These are phyloP conservation scores for Diospyros kaki DNA, from an alignment of 148 eudicot genomes.

Conservation along the genomic window DNA sequence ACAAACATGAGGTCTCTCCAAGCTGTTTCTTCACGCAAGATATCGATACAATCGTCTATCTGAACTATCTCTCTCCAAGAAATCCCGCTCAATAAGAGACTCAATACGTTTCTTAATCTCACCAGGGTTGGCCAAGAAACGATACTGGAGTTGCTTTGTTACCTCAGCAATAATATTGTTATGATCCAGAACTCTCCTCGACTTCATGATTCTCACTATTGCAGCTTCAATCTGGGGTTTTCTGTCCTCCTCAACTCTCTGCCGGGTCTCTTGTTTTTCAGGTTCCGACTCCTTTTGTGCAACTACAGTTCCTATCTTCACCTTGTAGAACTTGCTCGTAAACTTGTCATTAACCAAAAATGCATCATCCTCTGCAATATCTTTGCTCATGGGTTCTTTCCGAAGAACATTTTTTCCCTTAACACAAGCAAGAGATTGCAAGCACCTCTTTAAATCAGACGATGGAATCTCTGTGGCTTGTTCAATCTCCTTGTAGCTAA, in stretches of 20 bases:
- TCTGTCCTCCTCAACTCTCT: constrained; percentile 78
- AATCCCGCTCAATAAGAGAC: constrained; percentile 78
- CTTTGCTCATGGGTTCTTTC: constrained; percentile 83
- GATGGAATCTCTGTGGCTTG: constrained; percentile 74
- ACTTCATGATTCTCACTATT: constrained; percentile 77
- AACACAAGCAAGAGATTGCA: constrained; percentile 75
- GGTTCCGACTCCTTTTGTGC: constrained; percentile 91
- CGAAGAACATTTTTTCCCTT: constrained; percentile 78
- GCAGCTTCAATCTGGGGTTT: constrained; percentile 91
- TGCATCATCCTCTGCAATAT: constrained; percentile 53
- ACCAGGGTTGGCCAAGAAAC: constrained; percentile 68
- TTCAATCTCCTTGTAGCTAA: constrained; percentile 74
- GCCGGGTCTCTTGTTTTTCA: constrained; percentile 79
- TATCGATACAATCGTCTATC: constrained; percentile 69
- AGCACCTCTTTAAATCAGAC: constrained; percentile 61
- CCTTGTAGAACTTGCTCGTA: constrained; percentile 69
- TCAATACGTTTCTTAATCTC: constrained; percentile 84
- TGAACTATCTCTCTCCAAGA: constrained; percentile 69
- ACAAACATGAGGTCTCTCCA: background rate
- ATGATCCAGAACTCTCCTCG: constrained; percentile 57
- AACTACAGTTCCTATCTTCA: constrained; percentile 79
- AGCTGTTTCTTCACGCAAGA: constrained; percentile 46
- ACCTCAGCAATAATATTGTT: constrained; percentile 76
- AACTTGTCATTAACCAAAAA: constrained; percentile 74
- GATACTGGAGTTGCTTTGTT: constrained; percentile 69